Percentiles rank a stretch among this genome's conserved stretches.
Conservation (phyloP, 192 early-diverging fungal genomes). For the Entomortierella chlamydospora region DNA sequence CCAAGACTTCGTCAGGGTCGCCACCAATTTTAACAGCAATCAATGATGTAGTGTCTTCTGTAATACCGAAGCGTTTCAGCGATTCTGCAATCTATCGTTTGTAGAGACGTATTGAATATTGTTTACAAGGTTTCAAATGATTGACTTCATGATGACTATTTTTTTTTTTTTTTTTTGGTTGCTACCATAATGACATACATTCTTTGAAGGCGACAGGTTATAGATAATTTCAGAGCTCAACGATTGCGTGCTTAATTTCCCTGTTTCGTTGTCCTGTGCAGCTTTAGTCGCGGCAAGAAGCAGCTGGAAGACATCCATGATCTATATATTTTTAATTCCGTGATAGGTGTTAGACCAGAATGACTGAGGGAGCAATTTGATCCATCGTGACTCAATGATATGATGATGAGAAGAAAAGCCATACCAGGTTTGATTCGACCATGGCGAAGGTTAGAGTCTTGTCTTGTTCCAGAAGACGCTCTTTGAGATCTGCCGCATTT, state of each 20-base stretch:
- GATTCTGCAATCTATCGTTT: slow-evolving; percentile 64
- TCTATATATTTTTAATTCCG: slow-evolving; percentile 26
- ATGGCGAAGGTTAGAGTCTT: slow-evolving; percentile 41
- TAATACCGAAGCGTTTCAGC: slow-evolving; percentile 61
- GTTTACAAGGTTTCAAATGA: neutral
- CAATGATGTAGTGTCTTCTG: slow-evolving; percentile 57
- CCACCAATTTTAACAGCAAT: slow-evolving; percentile 63
- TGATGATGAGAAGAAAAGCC: neutral
- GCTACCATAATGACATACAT: slow-evolving; percentile 49
- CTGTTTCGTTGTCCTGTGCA: slow-evolving; percentile 55
- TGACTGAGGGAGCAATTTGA: too few species aligned
- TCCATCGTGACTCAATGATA: too few species aligned
- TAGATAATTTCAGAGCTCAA: slow-evolving; percentile 71
- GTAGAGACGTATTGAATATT: neutral
- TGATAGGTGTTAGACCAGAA: neutral
- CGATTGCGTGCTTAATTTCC: slow-evolving; percentile 66
- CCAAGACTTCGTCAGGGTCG: slow-evolving; percentile 51
- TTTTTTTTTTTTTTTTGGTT: neutral
- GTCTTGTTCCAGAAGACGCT: slow-evolving; percentile 40
- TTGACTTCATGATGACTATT: neutral
- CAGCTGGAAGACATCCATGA: slow-evolving; percentile 63
- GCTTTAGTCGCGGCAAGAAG: slow-evolving; percentile 64
- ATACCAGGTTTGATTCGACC: slow-evolving; percentile 41
- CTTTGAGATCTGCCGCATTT: slow-evolving; percentile 46
- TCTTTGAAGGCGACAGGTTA: slow-evolving; percentile 63